Evolutionary conservation across 805 yeast genomes (phyloP).

Genomic region (Clavispora vitiphila): DNA sequence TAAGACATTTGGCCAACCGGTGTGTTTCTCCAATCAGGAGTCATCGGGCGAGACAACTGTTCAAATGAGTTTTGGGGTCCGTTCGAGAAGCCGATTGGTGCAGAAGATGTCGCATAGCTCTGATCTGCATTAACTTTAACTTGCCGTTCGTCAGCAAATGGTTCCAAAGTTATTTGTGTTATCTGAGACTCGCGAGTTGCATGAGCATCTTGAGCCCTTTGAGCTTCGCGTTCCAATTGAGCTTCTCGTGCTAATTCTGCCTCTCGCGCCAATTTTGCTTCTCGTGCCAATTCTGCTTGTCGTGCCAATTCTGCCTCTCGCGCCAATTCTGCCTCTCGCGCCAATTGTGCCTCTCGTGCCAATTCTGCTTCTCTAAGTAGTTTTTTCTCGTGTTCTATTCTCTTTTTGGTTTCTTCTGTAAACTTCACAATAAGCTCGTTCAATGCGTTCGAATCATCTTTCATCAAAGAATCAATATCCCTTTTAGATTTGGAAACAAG

Average conservation of each 20-base stretch:
- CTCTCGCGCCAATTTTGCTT: background rate
- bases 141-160: too few species aligned
- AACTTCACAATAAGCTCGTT: slow-evolving; percentile 15
- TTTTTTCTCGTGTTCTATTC: background rate
- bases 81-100: too few species aligned
- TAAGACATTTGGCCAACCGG: too few species aligned
- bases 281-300: background rate
- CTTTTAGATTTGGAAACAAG: slow-evolving; percentile 25
- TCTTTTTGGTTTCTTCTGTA: background rate
- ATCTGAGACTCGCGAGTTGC: background rate
- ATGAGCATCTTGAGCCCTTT: too few species aligned
- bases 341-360: background rate
- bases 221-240: too few species aligned
- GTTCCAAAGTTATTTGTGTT: background rate
- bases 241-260: background rate
- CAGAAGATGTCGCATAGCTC: too few species aligned
- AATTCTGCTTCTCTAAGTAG: background rate
- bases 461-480: slow-evolving; percentile 26
- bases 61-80: too few species aligned
- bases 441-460: slow-evolving; percentile 27
- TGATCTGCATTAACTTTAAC: too few species aligned
- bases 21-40: too few species aligned
- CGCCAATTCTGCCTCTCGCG: background rate
- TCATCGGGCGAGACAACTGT: too few species aligned
- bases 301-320: background rate